Evolutionary conservation across 352 stramenopile genomes (phyloP).

Genomic region (Globisporangium nunn): DNA sequence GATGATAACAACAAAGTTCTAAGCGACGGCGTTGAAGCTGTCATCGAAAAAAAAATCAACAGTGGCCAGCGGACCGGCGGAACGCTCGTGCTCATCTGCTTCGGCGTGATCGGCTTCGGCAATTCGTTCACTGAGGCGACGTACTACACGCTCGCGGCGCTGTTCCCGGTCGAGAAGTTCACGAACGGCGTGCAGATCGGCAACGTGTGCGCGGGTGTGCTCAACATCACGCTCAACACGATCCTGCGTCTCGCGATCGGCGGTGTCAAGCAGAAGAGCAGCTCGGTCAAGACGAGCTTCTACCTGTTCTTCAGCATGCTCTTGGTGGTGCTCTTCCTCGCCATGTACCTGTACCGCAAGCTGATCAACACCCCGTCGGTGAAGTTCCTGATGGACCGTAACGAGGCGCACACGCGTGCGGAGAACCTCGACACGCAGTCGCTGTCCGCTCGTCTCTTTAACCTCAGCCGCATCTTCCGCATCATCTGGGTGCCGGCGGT

Average conservation of each 20-base stretch:
- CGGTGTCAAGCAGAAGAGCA: constrained; percentile 29
- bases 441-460: constrained; percentile 20
- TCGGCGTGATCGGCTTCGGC: constrained; percentile 39
- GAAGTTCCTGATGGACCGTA: constrained; percentile 51
- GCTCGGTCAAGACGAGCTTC: constrained; percentile 31
- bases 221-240: constrained; percentile 53
- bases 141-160: constrained; percentile 51
- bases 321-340: constrained; percentile 36
- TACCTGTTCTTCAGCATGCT: constrained; percentile 64
- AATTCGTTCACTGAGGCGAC: constrained; percentile 60
- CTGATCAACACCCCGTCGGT: constrained; percentile 34
- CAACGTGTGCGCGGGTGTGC: constrained; percentile 37
- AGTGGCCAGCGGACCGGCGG: no score
- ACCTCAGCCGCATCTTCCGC: constrained; percentile 35
- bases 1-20: background rate
- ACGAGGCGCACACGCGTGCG: constrained; percentile 21
- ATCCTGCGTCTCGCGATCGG: constrained; percentile 47
- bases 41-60: no score
- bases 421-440: constrained; percentile 24
- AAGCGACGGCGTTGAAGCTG: no score
- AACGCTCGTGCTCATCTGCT: constrained; percentile 44
- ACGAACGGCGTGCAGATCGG: constrained; percentile 65
- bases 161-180: constrained; percentile 63
- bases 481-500: constrained; percentile 46
- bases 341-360: constrained; percentile 35